Conservation (phyloP, 345 rosid species). For the Lepidium africanum region DNA sequence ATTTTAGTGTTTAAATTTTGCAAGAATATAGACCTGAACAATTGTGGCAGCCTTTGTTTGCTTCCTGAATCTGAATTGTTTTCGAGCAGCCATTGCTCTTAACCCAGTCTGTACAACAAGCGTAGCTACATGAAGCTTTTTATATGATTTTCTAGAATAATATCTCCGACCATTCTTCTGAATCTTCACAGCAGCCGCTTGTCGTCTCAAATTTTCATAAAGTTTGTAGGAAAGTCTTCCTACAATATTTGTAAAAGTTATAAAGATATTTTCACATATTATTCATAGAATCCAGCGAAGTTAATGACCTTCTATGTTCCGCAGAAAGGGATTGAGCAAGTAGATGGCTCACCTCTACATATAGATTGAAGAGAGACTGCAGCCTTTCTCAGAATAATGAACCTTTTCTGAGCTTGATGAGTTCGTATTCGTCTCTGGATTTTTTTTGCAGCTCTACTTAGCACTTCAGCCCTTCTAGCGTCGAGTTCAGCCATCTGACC, state of each 20-base stretch:
- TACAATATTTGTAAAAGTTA: slow-evolving; percentile 18
- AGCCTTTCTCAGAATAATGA: slow-evolving; percentile 59
- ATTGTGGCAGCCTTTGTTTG: slow-evolving; percentile 57
- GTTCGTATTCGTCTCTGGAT: slow-evolving; percentile 75
- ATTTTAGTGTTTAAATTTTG: neutral
- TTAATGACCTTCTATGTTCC: neutral
- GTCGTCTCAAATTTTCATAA: slow-evolving; percentile 36
- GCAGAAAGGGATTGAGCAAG: neutral
- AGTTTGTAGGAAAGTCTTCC: slow-evolving; percentile 61
- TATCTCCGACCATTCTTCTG: slow-evolving; percentile 55
- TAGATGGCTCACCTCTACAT: slow-evolving; percentile 52
- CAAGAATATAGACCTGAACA: slow-evolving; percentile 44
- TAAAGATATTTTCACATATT: neutral
- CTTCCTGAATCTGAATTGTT: slow-evolving; percentile 53
- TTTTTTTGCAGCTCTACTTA: slow-evolving; percentile 71
- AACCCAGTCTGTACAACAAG: slow-evolving; percentile 56
- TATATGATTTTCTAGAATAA: slow-evolving; percentile 44
- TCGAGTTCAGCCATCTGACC: slow-evolving; percentile 99
- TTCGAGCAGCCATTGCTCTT: slow-evolving; percentile 61
- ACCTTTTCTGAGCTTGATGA: slow-evolving; percentile 60
- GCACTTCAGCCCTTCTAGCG: slow-evolving; percentile 73
- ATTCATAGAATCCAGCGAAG: neutral
- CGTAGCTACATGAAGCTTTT: slow-evolving; percentile 43
- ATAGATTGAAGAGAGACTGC: slow-evolving; percentile 49
- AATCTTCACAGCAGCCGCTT: slow-evolving; percentile 65